Conservation (phyloP, 305 asterid species). For the Fraxinus floribunda region DNA sequence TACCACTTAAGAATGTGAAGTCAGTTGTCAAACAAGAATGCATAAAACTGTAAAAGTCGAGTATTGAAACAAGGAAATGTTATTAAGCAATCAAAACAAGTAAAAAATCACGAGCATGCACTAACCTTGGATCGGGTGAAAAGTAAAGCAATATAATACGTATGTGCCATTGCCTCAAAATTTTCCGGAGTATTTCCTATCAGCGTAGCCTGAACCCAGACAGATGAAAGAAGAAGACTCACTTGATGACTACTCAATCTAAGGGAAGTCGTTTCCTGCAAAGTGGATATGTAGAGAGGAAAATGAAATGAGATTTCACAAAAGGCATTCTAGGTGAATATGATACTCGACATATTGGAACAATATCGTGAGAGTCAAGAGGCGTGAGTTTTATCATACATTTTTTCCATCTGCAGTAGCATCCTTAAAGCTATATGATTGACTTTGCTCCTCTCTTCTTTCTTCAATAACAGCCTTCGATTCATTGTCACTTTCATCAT, state of each 20-base stretch:
- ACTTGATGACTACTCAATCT: conserved; percentile 52
- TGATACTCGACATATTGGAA: neutral
- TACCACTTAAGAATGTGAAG: neutral
- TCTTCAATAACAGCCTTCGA: conserved; percentile 24
- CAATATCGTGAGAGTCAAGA: neutral
- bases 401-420: conserved; percentile 23
- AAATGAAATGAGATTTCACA: neutral
- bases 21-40: neutral
- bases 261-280: conserved; percentile 42
- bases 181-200: conserved; percentile 45
- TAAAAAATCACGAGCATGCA: neutral
- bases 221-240: conserved; percentile 49
- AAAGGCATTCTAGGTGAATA: neutral
- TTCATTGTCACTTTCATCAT: conserved; percentile 24
- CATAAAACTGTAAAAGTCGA: neutral
- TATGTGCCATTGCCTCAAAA: conserved; percentile 52
- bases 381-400: conserved; percentile 24
- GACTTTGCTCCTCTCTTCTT: conserved; percentile 30
- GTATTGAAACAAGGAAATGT: neutral
- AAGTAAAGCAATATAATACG: conserved; percentile 40
- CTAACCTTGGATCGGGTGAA: conserved; percentile 50
- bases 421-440: conserved; percentile 32
- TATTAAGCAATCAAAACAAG: neutral
- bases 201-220: conserved; percentile 50
- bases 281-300: neutral